A percentile compares a stretch with the other conserved stretches of the same genome.
Evolutionary conservation across 805 yeast species (phyloP).

Genomic region (Candida railenensis): DNA sequence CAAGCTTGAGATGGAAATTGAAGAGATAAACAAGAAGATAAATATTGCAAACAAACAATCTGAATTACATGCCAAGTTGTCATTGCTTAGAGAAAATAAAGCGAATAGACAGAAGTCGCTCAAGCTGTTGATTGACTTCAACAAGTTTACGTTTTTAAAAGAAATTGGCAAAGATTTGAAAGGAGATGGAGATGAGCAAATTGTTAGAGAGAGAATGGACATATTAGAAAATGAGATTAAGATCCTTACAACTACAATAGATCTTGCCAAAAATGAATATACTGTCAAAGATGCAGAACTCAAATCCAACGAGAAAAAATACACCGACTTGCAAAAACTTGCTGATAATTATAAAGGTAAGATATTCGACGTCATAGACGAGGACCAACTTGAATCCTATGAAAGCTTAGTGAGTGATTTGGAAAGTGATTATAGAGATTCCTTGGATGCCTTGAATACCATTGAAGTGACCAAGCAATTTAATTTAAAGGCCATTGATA

Average conservation of each 20-base stretch:
- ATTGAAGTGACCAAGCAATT: conserved; percentile 67
- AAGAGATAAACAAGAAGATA: conserved; percentile 51
- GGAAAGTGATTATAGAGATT: conserved; percentile 60
- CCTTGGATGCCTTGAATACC: conserved; percentile 66
- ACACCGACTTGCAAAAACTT: background rate
- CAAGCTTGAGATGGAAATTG: conserved; percentile 40
- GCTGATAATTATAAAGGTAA: background rate
- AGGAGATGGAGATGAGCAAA: conserved; percentile 13
- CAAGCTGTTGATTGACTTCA: conserved; percentile 22
- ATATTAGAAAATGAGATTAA: conserved; percentile 6
- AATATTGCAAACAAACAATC: conserved; percentile 54
- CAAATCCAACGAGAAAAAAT: conserved; percentile 1
- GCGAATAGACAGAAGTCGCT: conserved; percentile 27
- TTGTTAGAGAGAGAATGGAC: background rate
- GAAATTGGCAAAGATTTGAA: conserved; percentile 10
- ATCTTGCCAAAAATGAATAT: conserved; percentile 6
- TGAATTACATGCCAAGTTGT: conserved; percentile 55
- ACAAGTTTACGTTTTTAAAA: conserved; percentile 18
- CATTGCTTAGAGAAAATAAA: conserved; percentile 42
- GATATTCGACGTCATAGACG: conserved; percentile 26
- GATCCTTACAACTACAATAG: conserved; percentile 5
- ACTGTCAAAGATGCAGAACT: background rate
- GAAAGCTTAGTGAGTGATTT: conserved; percentile 50
- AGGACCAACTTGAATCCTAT: conserved; percentile 48
- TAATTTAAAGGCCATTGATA: conserved; percentile 64